A percentile compares a stretch with the other conserved stretches of the same genome.
Evolutionary conservation across 441 rosid genomes (phyloP).

Genomic region (Syzygium malaccense): DNA sequence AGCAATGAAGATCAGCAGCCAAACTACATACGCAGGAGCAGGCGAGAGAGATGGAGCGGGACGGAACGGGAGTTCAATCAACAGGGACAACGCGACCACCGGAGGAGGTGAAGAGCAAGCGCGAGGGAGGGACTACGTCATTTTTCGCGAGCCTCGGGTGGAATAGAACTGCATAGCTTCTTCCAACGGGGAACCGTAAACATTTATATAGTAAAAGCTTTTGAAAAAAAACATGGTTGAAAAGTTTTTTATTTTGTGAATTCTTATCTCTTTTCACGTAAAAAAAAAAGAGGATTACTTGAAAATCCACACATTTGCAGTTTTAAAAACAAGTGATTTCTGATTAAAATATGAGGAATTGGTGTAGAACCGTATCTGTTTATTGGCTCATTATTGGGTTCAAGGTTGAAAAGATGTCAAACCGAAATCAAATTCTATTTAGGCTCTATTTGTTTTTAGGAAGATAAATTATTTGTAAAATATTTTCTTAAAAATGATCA

Average conservation of each 20-base stretch:
- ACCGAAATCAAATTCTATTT: neutral
- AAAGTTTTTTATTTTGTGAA: neutral
- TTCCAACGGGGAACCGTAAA: neutral
- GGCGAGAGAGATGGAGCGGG: neutral
- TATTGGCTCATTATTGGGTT: no score
- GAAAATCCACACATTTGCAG: neutral
- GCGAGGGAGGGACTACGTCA: neutral
- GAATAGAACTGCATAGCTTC: neutral
- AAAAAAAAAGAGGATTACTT: neutral
- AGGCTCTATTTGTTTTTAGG: no score
- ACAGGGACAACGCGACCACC: neutral
- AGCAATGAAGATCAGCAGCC: neutral
- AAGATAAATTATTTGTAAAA: no score
- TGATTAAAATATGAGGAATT: neutral
- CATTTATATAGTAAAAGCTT: neutral
- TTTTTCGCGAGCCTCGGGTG: neutral
- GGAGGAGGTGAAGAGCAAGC: neutral
- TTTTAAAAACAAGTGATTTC: neutral
- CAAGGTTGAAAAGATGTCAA: rapidly evolving
- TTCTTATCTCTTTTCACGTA: neutral
- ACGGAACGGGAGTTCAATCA: neutral
- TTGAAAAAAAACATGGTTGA: neutral
- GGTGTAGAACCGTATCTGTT: neutral
- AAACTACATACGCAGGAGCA: neutral
- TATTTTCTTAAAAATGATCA: no score